phyloP scores from a whole-genome alignment of 805 yeast species.

The Kuraishia hungarica region DNA sequence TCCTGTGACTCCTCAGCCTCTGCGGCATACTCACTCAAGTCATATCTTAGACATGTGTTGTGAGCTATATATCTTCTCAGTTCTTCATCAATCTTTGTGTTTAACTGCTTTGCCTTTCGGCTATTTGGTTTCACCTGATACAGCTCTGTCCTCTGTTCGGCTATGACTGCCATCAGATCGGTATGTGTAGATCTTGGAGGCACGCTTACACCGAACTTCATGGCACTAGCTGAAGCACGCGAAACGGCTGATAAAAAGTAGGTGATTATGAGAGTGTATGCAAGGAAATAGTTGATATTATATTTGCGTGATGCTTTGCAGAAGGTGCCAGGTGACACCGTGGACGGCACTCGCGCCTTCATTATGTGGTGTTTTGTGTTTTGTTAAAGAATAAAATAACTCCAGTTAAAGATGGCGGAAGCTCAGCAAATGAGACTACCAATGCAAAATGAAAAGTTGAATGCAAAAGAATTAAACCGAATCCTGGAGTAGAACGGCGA shows the following conservation, averaged over 20 bases:
- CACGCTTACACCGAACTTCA: neutral
- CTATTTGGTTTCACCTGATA: neutral
- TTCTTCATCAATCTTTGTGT: neutral
- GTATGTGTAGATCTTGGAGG: neutral
- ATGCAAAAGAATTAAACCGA: neutral
- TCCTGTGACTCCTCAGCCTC: neutral
- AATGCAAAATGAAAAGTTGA: neutral
- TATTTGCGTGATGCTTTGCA: neutral
- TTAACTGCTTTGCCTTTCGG: neutral
- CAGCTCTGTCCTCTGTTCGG: neutral
- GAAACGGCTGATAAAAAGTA: neutral
- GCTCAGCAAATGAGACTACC: neutral
- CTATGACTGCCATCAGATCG: neutral
- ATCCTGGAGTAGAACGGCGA: neutral
- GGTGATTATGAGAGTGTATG: neutral
- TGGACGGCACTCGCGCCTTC: neutral
- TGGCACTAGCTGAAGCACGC: neutral
- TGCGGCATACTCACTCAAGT: conserved; percentile 1
- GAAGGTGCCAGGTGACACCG: neutral
- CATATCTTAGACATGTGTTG: neutral
- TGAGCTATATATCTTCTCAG: neutral
- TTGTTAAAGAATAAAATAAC: too few species aligned
- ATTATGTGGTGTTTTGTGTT: neutral
- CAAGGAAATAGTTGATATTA: neutral
- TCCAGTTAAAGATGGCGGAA: neutral